Conservation (phyloP, 805 yeast species). For the Suhomyces faveliae region DNA sequence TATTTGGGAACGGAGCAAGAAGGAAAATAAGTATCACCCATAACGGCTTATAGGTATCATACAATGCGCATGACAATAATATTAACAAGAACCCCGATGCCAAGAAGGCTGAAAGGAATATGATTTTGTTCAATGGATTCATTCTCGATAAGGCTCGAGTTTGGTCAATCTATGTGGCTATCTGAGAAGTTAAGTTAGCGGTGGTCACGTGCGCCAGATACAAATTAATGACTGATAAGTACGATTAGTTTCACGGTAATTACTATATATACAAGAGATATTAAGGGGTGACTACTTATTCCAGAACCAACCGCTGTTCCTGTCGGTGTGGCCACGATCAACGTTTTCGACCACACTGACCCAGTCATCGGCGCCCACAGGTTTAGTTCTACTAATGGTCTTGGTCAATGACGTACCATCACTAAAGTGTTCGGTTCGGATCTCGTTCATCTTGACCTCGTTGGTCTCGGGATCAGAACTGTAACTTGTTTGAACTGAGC, state of each 20-base stretch:
- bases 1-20: slow-evolving; percentile 46
- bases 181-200: neutral
- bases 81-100: slow-evolving; percentile 46
- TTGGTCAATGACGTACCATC: slow-evolving; percentile 39
- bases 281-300: slow-evolving; percentile 4
- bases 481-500: slow-evolving; percentile 25
- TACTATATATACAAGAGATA: neutral
- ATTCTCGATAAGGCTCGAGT: slow-evolving; percentile 13
- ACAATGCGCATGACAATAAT: slow-evolving; percentile 45
- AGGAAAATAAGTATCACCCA: slow-evolving; percentile 45
- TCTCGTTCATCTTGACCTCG: slow-evolving; percentile 29
- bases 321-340: slow-evolving; percentile 12
- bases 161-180: neutral
- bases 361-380: slow-evolving; percentile 37
- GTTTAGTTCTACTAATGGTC: slow-evolving; percentile 30
- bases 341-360: slow-evolving; percentile 26
- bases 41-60: slow-evolving; percentile 39
- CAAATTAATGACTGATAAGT: no score
- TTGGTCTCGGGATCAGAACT: slow-evolving; percentile 27
- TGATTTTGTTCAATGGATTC: slow-evolving; percentile 48
- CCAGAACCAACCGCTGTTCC: slow-evolving; percentile 26
- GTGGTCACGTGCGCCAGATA: neutral
- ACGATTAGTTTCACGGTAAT: no score
- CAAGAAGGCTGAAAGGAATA: slow-evolving; percentile 44
- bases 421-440: slow-evolving; percentile 30